Base-by-base conservation (phyloP, 164 flowering plant species). In the Nymphaea thermarum region DNA sequence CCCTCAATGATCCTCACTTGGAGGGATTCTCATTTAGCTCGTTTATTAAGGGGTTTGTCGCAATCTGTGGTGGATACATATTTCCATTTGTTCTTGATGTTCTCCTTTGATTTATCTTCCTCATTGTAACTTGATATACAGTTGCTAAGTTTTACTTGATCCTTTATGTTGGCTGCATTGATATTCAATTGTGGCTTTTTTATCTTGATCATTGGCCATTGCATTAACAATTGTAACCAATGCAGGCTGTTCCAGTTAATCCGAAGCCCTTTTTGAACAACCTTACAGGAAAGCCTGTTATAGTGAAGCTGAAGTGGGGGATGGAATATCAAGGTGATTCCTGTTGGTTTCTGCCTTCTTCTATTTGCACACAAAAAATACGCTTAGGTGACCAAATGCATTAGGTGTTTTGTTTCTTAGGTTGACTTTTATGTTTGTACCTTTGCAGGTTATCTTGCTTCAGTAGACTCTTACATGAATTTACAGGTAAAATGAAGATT, bases 251-350 rank as follows among this genome's bases (percentile, higher is more conserved):
- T 6, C 98, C 98, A 47, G 96, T 93, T 44, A 93, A 90, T 76
- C 98, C 98, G 0, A 93, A 93, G 70, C 98, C 98, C 14, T 93
- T 93, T 72, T 80, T 93, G 88, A 93, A 93, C 85, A 93, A 88
- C 65, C 77, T 93, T 81, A 93, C 96, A 71, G 98, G 98, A 43
- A 90, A 93, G 85, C 84, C 82, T 43, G 98, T 93, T 43, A 84
- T 93, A 76, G 98, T 90, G 10, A 93, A 93, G 74, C 89, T 93
- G 45, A 93, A 93, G 73, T 93, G 96, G 98, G 98, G 98, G 72
- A 90, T 93, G 96, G 98, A 93, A 65, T 93, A 93, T 78, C 90
- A 93, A 85, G 96, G 96, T 88, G 67, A 41, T 67, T 41, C n/a
- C 64, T 62, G n/a, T 41, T 62, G 11, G 36, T 11, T 62, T 5